These are phyloP conservation scores for Pestalotiopsis sp. DNA, from an alignment of 2,329 filamentous ascomycete genomes.

Conservation along the genomic window DNA sequence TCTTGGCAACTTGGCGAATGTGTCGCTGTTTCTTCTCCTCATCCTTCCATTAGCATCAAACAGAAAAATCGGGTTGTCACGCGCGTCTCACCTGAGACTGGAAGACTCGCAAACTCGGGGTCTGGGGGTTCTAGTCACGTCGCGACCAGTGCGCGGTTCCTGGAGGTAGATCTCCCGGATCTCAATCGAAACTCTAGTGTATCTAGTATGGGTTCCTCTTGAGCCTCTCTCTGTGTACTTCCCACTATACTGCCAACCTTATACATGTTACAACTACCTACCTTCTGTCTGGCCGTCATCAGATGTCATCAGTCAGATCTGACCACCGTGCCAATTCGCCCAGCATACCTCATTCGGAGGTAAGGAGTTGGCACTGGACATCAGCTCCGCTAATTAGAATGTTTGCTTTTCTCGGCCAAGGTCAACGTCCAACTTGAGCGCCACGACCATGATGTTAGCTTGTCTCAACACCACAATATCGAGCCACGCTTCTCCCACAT, in stretches of 20 bases:
- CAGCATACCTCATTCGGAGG: neutral
- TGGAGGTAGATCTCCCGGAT: neutral
- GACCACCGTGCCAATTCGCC: neutral
- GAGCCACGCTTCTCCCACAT: neutral
- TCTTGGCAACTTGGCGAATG: neutral
- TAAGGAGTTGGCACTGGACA: neutral
- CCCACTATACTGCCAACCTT: too few relatives aligned
- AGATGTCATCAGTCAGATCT: neutral
- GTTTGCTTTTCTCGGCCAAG: neutral
- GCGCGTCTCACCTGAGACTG: constrained; percentile 7
- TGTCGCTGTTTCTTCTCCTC: neutral
- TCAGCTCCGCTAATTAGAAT: neutral
- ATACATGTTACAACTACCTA: neutral
- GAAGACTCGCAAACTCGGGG: neutral
- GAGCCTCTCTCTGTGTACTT: neutral
- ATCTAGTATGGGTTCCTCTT: neutral
- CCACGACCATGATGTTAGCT: neutral
- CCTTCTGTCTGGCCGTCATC: neutral
- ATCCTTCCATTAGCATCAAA: neutral
- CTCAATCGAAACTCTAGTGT: neutral
- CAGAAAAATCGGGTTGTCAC: neutral
- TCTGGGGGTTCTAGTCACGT: neutral
- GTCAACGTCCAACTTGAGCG: neutral
- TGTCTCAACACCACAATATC: neutral
- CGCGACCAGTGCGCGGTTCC: neutral